Evolutionary conservation across 805 yeast genomes (phyloP), one percentile per base, ranked within the genome.

Genomic region (Spathaspora arborariae): DNA sequence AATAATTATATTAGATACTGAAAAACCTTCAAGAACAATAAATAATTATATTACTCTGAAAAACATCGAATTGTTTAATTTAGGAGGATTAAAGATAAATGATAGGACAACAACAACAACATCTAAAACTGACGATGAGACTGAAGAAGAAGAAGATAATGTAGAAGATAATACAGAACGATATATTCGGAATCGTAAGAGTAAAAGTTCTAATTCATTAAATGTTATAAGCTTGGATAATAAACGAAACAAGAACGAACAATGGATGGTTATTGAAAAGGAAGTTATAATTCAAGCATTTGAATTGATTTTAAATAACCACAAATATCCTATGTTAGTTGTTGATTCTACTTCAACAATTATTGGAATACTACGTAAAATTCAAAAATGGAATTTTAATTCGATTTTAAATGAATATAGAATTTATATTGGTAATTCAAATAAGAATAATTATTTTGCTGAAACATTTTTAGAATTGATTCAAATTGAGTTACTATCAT

Each of bases 321-420:
- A 68, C 30, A 76, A 84, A 53, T 82, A 85, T 56, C 90, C 90
- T 44, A 62, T 87, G 4, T 68, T 92, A 39, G 63, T 92, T 11
- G 81, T 94, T 19, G 98, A 94, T 59, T 79, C 85, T 34, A 83
- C 91, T 5, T 84, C 85, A 48, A 80, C 94, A 10, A 74, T 91
- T 16, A 79, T 89, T 9, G 97, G 97, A 0, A 72, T 91, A 2
- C 66, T 94, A 27, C 72, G 99, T 44, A 83, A 85, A 60, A 72
- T 91, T 35, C 94, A 88, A 64, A 85, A 85, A 65, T 92, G 97
- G 98, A 84, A 82, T 55, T 85, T 85, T 59, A 81, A 91, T 20
- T 84, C 95, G 16, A 81, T 92, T 4, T 78, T 90, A 19, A 85
- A 84, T 56, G 98, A 92, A 62, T 94, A 89, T 64, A 72, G 96